Percentiles rank a stretch among this genome's conserved stretches.
These are phyloP conservation scores for Fraxinus greggii DNA, from an alignment of 305 asterid species.

Conservation along the genomic window DNA sequence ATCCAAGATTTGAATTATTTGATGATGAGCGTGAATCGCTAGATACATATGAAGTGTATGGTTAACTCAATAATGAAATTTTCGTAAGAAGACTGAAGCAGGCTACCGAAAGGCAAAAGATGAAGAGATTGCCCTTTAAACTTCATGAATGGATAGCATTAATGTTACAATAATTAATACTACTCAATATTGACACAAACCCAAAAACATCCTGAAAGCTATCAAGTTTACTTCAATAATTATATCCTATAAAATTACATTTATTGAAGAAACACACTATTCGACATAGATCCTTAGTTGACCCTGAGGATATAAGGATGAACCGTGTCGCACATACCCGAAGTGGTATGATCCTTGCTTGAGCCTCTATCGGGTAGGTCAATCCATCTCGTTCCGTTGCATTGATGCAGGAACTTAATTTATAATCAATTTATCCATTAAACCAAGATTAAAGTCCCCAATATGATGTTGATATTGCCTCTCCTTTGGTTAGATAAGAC, in stretches of 20 bases:
- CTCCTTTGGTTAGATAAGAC: not conserved
- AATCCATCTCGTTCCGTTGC: not conserved
- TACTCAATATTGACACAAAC: not conserved
- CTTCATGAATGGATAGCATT: not conserved
- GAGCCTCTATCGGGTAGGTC: too few species aligned
- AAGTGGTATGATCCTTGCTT: too few species aligned
- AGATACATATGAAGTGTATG: not conserved
- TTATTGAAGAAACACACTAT: too few species aligned
- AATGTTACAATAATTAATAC: not conserved
- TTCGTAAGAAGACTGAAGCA: not conserved
- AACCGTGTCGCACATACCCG: too few species aligned
- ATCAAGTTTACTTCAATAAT: not conserved
- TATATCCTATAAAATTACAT: not conserved
- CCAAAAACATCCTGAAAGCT: not conserved
- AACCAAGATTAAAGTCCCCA: not conserved
- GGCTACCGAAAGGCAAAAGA: not conserved
- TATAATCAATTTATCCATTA: too few species aligned
- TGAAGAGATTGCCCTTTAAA: too few species aligned
- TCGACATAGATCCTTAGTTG: not conserved
- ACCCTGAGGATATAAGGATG: not conserved
- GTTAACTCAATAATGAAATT: not conserved
- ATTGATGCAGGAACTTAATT: not conserved
- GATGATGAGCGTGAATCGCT: not conserved
- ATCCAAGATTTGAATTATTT: not conserved
- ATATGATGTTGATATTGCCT: not conserved